phyloP scores from a whole-genome alignment of 768 basidiomycete species.

The Leucocoprinus sp. region DNA sequence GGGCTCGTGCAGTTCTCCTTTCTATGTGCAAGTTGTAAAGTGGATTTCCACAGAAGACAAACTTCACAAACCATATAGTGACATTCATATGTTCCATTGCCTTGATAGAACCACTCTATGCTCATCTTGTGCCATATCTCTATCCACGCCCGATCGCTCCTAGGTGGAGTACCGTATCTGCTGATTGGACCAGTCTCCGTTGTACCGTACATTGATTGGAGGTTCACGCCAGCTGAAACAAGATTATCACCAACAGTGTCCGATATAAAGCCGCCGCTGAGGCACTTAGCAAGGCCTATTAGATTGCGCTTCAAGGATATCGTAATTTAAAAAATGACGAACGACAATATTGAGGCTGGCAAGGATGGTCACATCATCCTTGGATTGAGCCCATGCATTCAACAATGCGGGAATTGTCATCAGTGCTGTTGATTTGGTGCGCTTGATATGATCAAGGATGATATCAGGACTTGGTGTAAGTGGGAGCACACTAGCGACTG shows the following conservation, averaged over 20 bases:
- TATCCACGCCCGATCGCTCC: conserved; percentile 25
- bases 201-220: conserved; percentile 27
- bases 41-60: background rate
- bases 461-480: conserved; percentile 30
- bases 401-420: conserved; percentile 29
- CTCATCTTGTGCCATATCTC: conserved; percentile 18
- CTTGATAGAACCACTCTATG: conserved; percentile 28
- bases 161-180: conserved; percentile 11
- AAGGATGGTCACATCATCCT: conserved; percentile 19
- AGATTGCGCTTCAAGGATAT: background rate
- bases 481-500: conserved; percentile 19
- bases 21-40: too few relatives aligned
- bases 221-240: conserved; percentile 24
- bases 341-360: conserved; percentile 19
- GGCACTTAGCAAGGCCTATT: background rate
- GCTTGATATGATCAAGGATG: conserved; percentile 23
- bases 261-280: conserved; percentile 28
- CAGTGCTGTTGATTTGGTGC: conserved; percentile 20
- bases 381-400: conserved; percentile 21
- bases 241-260: conserved; percentile 27
- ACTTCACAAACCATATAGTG: conserved; percentile 28
- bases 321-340: conserved; percentile 5
- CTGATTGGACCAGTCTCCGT: conserved; percentile 27
- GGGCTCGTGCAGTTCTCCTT: conserved; percentile 19
- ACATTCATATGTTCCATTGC: conserved; percentile 29